Conservation (phyloP, 176 grass and related monocot genomes). For the Hyparrhenia diplandra region DNA sequence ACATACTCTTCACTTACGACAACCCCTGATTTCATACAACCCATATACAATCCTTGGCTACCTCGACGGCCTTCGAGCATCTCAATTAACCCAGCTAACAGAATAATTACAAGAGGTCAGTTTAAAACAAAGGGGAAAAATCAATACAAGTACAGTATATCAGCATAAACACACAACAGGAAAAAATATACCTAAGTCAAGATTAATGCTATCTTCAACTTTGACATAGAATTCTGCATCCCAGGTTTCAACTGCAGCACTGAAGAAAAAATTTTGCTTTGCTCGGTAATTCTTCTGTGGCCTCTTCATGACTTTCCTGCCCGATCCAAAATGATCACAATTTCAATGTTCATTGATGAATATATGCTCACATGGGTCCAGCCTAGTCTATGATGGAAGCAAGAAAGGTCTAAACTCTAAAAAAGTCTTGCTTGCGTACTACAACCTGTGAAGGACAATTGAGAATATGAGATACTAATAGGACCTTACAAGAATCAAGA, state of each 20-base stretch:
- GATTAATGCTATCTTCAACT: conserved; percentile 92
- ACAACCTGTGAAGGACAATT: not conserved
- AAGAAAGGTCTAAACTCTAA: not conserved
- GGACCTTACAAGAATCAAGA: conserved; percentile 88
- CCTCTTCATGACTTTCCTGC: conserved; percentile 98
- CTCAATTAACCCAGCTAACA: conserved; percentile 80
- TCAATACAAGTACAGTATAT: not conserved
- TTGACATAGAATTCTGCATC: conserved; percentile 95
- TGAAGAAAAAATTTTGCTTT: conserved; percentile 97
- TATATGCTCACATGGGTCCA: not conserved
- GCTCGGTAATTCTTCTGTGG: conserved; percentile 72
- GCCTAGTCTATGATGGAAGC: not conserved
- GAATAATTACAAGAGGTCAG: conserved; percentile 8
- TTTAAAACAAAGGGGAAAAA: conserved; percentile 5
- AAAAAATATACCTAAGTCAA: conserved; percentile 61
- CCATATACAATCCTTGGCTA: conserved; percentile 79
- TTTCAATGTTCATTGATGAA: not conserved
- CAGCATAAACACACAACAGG: not conserved
- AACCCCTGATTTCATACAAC: conserved; percentile 92
- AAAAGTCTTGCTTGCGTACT: not conserved
- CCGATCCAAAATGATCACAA: not conserved
- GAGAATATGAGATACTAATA: conserved; percentile 22
- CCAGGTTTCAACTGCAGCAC: conserved; percentile 83
- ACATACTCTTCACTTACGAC: conserved; percentile 89
- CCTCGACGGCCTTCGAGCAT: conserved; percentile 68